Conservation (phyloP, 306 rosid genomes). For the Cucurbita argyrosperma region DNA sequence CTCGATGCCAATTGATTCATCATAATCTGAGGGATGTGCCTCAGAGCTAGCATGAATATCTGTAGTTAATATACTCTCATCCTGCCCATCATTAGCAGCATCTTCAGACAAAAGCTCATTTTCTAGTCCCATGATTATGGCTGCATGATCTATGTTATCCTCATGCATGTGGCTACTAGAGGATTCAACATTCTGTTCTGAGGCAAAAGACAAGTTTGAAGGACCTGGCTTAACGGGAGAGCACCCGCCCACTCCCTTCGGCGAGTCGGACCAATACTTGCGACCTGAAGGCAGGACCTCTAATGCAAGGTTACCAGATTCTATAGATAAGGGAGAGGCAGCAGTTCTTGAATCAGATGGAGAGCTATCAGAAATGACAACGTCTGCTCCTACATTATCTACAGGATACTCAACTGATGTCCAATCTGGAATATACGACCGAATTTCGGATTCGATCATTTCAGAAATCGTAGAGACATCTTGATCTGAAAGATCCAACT, state of each 20-base stretch:
- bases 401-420: constrained; percentile 15
- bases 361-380: constrained; percentile 13
- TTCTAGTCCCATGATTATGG: constrained; percentile 8
- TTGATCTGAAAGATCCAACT: constrained; percentile 83
- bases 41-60: constrained; percentile 8
- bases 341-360: constrained; percentile 26
- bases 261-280: constrained; percentile 83
- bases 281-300: constrained; percentile 87
- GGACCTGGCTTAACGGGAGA: constrained; percentile 32
- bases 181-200: constrained; percentile 12
- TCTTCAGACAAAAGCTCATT: neutral
- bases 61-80: constrained; percentile 3
- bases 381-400: constrained; percentile 17
- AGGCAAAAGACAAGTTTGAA: constrained; percentile 29
- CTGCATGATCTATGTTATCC: constrained; percentile 10
- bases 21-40: neutral
- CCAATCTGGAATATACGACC: constrained; percentile 57
- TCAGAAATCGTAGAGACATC: constrained; percentile 75
- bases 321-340: constrained; percentile 24
- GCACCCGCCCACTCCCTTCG: constrained; percentile 38
- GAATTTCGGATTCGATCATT: constrained; percentile 70
- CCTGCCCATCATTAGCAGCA: neutral
- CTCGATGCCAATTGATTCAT: constrained; percentile 20
- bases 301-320: constrained; percentile 36
- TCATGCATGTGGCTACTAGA: neutral